Evolutionary conservation across 1,284 basidiomycete species (phyloP).

Genomic region (Paramarasmius palmivorus): DNA sequence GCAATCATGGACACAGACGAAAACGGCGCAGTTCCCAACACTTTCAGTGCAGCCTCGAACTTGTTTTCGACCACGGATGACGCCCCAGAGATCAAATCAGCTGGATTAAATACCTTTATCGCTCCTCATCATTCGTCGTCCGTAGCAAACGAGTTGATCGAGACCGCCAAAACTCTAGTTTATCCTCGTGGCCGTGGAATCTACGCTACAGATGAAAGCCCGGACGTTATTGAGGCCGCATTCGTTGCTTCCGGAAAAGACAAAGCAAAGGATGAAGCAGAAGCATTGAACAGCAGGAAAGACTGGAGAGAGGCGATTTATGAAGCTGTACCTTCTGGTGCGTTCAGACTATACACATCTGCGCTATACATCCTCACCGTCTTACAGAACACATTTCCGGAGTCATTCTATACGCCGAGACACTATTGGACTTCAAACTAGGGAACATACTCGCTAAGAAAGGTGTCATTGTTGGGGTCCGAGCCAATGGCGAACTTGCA

Average conservation of each 20-base stretch:
- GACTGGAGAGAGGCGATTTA: constrained; percentile 48
- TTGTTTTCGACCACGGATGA: constrained; percentile 25
- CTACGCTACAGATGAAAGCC: constrained; percentile 55
- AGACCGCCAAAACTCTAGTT: constrained; percentile 43
- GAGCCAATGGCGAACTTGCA: constrained; percentile 50
- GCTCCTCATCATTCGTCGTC: constrained; percentile 41
- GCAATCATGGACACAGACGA: not conserved
- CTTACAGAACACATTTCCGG: constrained; percentile 47
- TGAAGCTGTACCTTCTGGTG: constrained; percentile 41
- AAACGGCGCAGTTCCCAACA: constrained; percentile 9
- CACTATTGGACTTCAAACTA: constrained; percentile 48
- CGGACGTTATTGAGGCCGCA: constrained; percentile 42
- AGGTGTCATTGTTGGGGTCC: constrained; percentile 50
- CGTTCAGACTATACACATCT: constrained; percentile 8
- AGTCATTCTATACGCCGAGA: constrained; percentile 49
- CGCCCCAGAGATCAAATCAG: constrained; percentile 7
- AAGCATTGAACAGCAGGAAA: constrained; percentile 38
- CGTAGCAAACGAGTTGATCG: constrained; percentile 42
- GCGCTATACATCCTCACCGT: not conserved
- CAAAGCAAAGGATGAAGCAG: constrained; percentile 30
- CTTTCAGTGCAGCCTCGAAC: constrained; percentile 21
- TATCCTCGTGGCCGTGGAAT: constrained; percentile 50
- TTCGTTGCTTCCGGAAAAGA: constrained; percentile 27
- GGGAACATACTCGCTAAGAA: constrained; percentile 40
- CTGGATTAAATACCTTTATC: constrained; percentile 27